A percentile compares a stretch with the other conserved stretches of the same genome.
Conservation (phyloP, 2,329 filamentous ascomycete species). For the Thelonectria discophora region DNA sequence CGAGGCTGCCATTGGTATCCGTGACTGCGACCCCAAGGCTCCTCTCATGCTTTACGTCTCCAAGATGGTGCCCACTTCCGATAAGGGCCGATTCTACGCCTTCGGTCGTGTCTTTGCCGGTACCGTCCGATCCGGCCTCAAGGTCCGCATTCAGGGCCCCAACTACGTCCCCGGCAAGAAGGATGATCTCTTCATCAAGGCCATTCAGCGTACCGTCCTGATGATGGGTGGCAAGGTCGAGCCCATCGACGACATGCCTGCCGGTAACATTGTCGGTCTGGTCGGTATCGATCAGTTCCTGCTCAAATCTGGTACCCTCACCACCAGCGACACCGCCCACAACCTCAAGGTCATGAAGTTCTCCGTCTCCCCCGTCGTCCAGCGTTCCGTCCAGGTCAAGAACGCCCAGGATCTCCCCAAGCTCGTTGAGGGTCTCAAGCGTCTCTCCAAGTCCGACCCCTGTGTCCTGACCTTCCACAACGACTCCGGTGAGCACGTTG, state of each 20-base stretch:
- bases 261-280: slow-evolving; percentile 99
- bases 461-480: slow-evolving; percentile 92
- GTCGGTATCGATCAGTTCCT: slow-evolving; percentile 99
- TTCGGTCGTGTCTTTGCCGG: slow-evolving; percentile 99
- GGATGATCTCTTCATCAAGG: slow-evolving; percentile 99
- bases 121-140: slow-evolving; percentile 96
- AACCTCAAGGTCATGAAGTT: slow-evolving; percentile 99
- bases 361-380: slow-evolving; percentile 99
- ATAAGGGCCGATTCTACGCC: slow-evolving; percentile 99
- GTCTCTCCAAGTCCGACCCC: slow-evolving; percentile 99
- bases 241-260: slow-evolving; percentile 98
- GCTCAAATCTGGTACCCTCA: slow-evolving; percentile 99
- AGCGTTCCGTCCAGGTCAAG: slow-evolving; percentile 99
- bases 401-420: slow-evolving; percentile 99
- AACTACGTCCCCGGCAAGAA: slow-evolving; percentile 99
- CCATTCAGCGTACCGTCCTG: slow-evolving; percentile 98
- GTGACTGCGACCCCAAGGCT: slow-evolving; percentile 96
- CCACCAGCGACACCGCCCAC: slow-evolving; percentile 96
- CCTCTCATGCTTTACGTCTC: slow-evolving; percentile 99
- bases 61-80: slow-evolving; percentile 99
- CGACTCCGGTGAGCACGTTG: slow-evolving; percentile 97
- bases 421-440: slow-evolving; percentile 99
- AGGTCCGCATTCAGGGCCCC: slow-evolving; percentile 99
- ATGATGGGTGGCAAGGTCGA: slow-evolving; percentile 99
- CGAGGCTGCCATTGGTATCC: slow-evolving; percentile 93